Evolutionary conservation across 305 asterid species (phyloP), one percentile per base, ranked within the genome.

Genomic region (Fraxinus floribunda): DNA sequence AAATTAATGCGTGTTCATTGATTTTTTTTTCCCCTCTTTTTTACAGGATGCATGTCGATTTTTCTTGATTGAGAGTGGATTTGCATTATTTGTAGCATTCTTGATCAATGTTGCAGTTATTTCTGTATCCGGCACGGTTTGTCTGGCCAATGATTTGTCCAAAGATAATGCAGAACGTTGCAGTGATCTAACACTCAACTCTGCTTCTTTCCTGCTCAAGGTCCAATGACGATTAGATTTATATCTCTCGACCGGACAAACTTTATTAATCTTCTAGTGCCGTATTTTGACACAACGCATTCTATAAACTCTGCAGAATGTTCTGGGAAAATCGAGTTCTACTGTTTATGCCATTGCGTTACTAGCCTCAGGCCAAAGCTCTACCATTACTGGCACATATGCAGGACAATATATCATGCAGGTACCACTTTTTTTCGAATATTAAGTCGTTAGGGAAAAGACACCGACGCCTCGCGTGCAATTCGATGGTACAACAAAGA

Each of bases 351-450:
- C 95, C 77, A 91, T 96, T 71, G 98, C 99, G 4, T 83, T 94
- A 62, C 84, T 96, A 71, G 99, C 99, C 77, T 94, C 98, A 0
- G 99, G 98, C 74, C 99, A 95, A 46, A 95, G 99, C 84, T 95
- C 99, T 11, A 81, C 98, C 30, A 95, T 95, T 3, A 95, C 99
- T 0, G 99, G 98, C 79, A 95, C 99, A 36, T 95, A 94, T 85
- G 98, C 98, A 7, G 99, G 99, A 0, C 99, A 95, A 76, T 95
- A 41, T 79, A 89, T 95, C 80, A 95, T 95, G 98, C 97, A 93
- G 97, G 98, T 95, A 81, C 4, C 16, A 55, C 66, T 55, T 60
- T 60, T 20, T 60, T 60, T 13, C 24, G 5, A 60, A 20, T 60
- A 60, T 60, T 20, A 57, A 57, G 68, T 20, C 29, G 2, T 57